A percentile compares a stretch with the other conserved stretches of the same genome.
phyloP scores from a whole-genome alignment of 768 basidiomycete genomes.

The Xanthoconium stramineum region DNA sequence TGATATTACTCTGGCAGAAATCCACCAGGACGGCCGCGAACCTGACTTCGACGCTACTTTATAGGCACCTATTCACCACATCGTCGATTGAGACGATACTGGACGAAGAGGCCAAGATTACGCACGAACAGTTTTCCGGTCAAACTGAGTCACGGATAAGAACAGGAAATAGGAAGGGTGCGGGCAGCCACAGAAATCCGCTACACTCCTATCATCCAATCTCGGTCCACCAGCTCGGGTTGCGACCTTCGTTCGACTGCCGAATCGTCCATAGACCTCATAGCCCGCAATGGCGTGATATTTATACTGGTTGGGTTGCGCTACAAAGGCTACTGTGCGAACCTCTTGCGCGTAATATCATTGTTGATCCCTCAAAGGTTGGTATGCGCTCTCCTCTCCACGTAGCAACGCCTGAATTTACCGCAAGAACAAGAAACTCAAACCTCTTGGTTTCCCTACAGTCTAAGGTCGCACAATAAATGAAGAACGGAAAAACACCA shows the following conservation, averaged over 20 bases:
- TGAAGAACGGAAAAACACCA: conserved; percentile 70
- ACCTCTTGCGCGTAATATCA: conserved; percentile 91
- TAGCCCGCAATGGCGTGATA: conserved; percentile 86
- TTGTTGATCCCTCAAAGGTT: conserved; percentile 87
- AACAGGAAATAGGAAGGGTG: conserved; percentile 56
- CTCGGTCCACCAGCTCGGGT: conserved; percentile 74
- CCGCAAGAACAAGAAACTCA: conserved; percentile 88
- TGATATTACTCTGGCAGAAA: conserved; percentile 55
- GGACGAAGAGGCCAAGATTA: conserved; percentile 86
- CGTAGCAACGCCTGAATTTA: not conserved
- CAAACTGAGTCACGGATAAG: conserved; percentile 89
- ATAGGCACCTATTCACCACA: conserved; percentile 80
- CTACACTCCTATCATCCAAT: conserved; percentile 95
- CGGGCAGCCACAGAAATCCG: conserved; percentile 88
- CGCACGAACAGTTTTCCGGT: conserved; percentile 81
- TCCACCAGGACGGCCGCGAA: conserved; percentile 66
- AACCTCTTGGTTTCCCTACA: conserved; percentile 75
- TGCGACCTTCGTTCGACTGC: conserved; percentile 89
- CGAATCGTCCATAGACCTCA: conserved; percentile 77
- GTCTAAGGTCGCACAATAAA: conserved; percentile 63
- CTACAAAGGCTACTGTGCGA: conserved; percentile 91
- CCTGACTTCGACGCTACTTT: conserved; percentile 85
- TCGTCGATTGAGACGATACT: conserved; percentile 90
- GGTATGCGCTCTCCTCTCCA: not conserved
- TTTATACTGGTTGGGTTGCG: conserved; percentile 84